Evolutionary conservation across 495 filamentous ascomycete genomes (phyloP).

Genomic region (Xylaria scruposa): DNA sequence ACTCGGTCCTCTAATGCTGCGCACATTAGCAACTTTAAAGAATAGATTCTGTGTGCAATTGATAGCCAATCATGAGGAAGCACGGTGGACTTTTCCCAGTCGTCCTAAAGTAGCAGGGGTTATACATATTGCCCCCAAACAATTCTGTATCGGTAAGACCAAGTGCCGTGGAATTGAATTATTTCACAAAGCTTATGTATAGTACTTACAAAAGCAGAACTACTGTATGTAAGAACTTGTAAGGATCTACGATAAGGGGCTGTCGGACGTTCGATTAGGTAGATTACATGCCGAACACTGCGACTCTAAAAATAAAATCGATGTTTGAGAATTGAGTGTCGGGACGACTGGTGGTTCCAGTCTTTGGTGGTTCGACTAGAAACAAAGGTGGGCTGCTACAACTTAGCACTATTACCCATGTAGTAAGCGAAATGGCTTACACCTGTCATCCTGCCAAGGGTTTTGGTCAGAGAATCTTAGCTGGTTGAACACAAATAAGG

Average conservation of each 20-base stretch:
- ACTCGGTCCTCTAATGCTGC: not conserved
- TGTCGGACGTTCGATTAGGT: conserved; percentile 1
- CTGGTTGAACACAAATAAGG: conserved; percentile 17
- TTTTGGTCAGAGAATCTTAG: conserved; percentile 7
- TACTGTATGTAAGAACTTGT: not conserved
- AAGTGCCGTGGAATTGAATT: conserved; percentile 7
- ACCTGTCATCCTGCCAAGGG: conserved; percentile 25
- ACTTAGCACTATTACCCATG: too few relatives aligned
- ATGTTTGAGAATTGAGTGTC: conserved; percentile 16
- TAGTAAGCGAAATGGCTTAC: conserved; percentile 26
- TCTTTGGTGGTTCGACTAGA: conserved; percentile 20
- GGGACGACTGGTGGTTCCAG: conserved; percentile 12
- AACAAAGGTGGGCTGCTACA: not conserved
- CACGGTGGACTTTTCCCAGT: not conserved
- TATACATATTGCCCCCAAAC: not conserved
- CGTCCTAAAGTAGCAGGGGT: not conserved
- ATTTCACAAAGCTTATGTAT: not conserved
- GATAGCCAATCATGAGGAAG: conserved; percentile 4
- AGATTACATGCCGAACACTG: not conserved
- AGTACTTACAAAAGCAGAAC: too few relatives aligned
- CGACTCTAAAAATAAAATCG: conserved; percentile 24
- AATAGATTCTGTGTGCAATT: not conserved
- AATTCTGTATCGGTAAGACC: conserved; percentile 7
- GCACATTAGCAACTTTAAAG: not conserved
- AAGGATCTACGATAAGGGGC: not conserved